Evolutionary conservation across 2,329 filamentous ascomycete species (phyloP).

Genomic region (Leptographium procerum): DNA sequence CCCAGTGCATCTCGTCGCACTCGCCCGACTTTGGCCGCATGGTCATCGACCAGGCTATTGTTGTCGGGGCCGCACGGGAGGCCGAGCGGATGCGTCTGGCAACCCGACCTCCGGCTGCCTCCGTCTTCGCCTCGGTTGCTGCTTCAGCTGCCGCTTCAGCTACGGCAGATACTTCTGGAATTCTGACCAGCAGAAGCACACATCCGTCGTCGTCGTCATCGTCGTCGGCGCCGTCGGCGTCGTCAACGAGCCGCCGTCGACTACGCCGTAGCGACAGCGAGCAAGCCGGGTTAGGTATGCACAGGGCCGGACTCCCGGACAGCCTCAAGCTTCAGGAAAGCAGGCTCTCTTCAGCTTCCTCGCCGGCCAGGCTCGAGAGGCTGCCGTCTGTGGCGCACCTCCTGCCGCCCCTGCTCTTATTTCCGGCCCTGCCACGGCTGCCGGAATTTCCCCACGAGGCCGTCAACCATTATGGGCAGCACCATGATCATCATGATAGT

Average conservation of each 20-base stretch:
- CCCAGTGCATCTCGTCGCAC: conserved; percentile 54
- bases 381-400: conserved; percentile 5
- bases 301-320: background rate
- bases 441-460: background rate
- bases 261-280: background rate
- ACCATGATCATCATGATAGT: too few relatives aligned
- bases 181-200: too few relatives aligned
- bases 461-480: too few relatives aligned
- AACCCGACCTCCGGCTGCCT: background rate
- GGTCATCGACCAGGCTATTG: conserved; percentile 48
- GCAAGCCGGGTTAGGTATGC: background rate
- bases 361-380: background rate
- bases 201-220: too few relatives aligned
- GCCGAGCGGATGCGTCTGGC: conserved; percentile 26
- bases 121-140: background rate
- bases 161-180: too few relatives aligned
- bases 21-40: conserved; percentile 54
- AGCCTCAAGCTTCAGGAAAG: background rate
- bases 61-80: conserved; percentile 39
- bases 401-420: background rate
- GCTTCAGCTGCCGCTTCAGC: background rate
- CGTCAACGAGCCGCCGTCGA: too few relatives aligned
- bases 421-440: background rate
- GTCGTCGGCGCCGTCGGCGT: too few relatives aligned
- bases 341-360: too few relatives aligned